Percentiles rank a stretch among this genome's conserved stretches.
phyloP scores from a whole-genome alignment of 179 eudicot genomes.

The Spergularia azorica region DNA sequence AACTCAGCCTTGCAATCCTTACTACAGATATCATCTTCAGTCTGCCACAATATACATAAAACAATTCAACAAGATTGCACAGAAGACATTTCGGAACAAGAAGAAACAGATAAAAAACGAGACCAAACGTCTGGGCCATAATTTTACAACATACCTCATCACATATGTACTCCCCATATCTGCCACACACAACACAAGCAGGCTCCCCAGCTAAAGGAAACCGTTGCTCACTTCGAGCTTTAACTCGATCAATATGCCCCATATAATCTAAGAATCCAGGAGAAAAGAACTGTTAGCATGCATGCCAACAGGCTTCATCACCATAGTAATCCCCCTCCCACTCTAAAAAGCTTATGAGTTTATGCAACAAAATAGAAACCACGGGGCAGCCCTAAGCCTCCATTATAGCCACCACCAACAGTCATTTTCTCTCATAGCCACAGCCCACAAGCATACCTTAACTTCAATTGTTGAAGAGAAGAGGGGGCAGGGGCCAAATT shows the following conservation, averaged over 20 bases:
- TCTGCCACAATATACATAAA: conserved; percentile 39
- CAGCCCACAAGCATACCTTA: too few species aligned
- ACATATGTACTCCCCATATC: conserved; percentile 83
- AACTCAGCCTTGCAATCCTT: conserved; percentile 78
- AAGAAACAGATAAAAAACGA: neutral
- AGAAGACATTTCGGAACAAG: neutral
- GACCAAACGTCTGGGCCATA: neutral
- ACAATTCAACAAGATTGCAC: neutral
- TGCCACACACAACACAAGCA: conserved; percentile 74
- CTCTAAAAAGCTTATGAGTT: neutral
- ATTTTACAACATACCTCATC: conserved; percentile 54
- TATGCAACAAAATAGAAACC: neutral
- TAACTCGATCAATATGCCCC: conserved; percentile 44
- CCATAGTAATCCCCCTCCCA: neutral
- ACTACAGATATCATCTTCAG: conserved; percentile 85
- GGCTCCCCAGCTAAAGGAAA: conserved; percentile 81
- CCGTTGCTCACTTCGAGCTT: conserved; percentile 65
- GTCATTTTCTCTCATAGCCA: too few species aligned
- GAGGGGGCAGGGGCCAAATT: too few species aligned
- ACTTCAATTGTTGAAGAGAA: too few species aligned
- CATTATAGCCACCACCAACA: too few species aligned
- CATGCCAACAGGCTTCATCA: neutral
- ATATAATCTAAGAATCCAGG: conserved; percentile 23
- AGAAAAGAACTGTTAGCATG: conserved; percentile 11
- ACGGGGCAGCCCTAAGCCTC: too few species aligned